Conservation (phyloP, 768 basidiomycete species). For the Cystobasidium ongulense region DNA sequence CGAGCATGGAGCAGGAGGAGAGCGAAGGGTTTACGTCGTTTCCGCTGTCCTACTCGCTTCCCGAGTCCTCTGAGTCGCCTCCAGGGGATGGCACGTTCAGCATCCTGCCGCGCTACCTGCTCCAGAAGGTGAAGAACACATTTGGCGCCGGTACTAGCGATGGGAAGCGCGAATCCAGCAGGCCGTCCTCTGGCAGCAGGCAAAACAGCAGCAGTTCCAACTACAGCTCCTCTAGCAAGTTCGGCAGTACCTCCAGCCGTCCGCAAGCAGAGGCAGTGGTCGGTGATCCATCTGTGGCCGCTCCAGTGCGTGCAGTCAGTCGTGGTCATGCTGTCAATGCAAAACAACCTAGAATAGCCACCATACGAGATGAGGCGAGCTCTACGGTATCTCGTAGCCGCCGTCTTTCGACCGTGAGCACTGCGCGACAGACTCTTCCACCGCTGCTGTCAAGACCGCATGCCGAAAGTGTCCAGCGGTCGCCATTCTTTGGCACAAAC, state of each 20-base stretch:
- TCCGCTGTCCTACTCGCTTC: slow-evolving; percentile 13
- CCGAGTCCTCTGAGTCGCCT: background rate
- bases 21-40: slow-evolving; percentile 15
- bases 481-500: background rate
- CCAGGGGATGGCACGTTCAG: slow-evolving; percentile 26
- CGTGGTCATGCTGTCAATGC: background rate
- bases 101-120: slow-evolving; percentile 26
- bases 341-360: background rate
- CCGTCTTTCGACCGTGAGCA: background rate
- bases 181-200: background rate
- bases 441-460: slow-evolving; percentile 14
- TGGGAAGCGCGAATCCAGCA: too few relatives aligned
- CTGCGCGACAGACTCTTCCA: background rate
- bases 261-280: background rate
- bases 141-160: background rate
- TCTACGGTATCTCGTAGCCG: slow-evolving; percentile 10
- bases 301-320: background rate
- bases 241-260: background rate
- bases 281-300: background rate
- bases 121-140: slow-evolving; percentile 27
- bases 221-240: background rate
- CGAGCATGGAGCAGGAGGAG: background rate
- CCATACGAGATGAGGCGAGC: slow-evolving; percentile 1
- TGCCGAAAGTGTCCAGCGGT: background rate
- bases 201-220: slow-evolving; percentile 6